Evolutionary conservation across 2,329 filamentous ascomycete genomes (phyloP).

Genomic region (Fusarium napiforme): DNA sequence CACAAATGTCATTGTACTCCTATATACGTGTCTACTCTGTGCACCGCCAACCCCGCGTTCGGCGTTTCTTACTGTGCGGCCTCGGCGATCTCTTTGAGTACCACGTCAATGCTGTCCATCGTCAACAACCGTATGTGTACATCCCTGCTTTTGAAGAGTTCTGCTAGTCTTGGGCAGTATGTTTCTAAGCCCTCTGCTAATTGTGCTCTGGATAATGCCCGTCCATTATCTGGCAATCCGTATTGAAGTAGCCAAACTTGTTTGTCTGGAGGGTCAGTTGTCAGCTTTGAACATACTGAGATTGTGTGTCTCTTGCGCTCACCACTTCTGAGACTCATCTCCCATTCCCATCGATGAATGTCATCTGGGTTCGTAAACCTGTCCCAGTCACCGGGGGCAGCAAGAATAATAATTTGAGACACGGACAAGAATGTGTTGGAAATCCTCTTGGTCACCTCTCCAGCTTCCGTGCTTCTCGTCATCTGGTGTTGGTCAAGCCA

Average conservation of each 20-base stretch:
- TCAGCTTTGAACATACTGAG: not conserved
- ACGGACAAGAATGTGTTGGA: not conserved
- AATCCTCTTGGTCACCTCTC: constrained; percentile 4
- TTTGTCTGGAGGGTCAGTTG: not conserved
- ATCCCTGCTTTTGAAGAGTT: not conserved
- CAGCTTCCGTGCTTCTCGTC: not conserved
- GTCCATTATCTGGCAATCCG: not conserved
- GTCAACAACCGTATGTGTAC: constrained; percentile 15
- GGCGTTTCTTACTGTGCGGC: not conserved
- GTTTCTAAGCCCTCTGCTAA: not conserved
- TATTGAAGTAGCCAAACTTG: constrained; percentile 23
- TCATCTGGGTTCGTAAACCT: constrained; percentile 11
- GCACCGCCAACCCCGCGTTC: not conserved
- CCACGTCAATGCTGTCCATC: constrained; percentile 17
- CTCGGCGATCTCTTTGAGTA: constrained; percentile 18
- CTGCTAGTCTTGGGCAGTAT: constrained; percentile 4
- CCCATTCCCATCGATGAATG: constrained; percentile 27
- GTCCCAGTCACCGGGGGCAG: constrained; percentile 4
- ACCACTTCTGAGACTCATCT: constrained; percentile 22
- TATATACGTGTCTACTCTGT: not conserved
- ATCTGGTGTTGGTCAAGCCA: constrained; percentile 28
- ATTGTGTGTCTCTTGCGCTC: not conserved
- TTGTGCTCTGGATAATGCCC: not conserved
- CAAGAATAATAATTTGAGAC: constrained; percentile 6
- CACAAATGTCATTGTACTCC: not conserved